Conservation (phyloP, 2,329 filamentous ascomycete species). For the Aureobasidium zeae region DNA sequence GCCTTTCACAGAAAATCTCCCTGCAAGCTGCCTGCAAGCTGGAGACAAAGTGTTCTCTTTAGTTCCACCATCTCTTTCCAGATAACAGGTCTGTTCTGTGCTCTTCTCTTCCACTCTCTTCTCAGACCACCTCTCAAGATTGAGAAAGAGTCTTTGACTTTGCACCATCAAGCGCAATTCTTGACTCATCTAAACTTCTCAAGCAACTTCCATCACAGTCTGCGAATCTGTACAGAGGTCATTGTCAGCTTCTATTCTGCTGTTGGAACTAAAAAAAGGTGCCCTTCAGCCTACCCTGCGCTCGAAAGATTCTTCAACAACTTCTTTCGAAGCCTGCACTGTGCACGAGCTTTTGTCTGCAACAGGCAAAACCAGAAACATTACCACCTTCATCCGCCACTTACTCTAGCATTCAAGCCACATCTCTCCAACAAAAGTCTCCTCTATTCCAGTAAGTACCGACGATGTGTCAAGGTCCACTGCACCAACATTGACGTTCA, state of each 20-base stretch:
- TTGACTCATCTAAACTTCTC: conserved; percentile 10
- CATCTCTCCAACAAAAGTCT: too few species aligned
- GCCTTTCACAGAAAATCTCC: too few species aligned
- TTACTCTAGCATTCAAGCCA: too few species aligned
- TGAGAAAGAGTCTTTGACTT: conserved; percentile 10
- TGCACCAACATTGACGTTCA: too few species aligned
- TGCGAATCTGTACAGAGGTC: not conserved
- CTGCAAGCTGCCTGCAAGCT: too few species aligned
- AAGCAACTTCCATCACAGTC: not conserved
- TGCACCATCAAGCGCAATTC: not conserved
- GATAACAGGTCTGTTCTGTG: not conserved
- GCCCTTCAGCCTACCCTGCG: not conserved
- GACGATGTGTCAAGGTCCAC: too few species aligned
- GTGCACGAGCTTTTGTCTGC: not conserved
- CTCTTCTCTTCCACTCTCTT: not conserved
- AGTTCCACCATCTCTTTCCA: not conserved
- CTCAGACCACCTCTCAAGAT: not conserved
- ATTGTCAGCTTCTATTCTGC: not conserved
- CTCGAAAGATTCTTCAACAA: conserved; percentile 2
- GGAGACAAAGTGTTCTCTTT: too few species aligned
- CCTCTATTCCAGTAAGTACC: too few species aligned
- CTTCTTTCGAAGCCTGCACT: conserved; percentile 7
- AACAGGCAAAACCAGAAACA: too few species aligned
- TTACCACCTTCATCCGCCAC: too few species aligned
- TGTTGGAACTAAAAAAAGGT: not conserved